Conservation (phyloP, 1,139 yeast genomes). For the Blastobotrys serpentis region DNA sequence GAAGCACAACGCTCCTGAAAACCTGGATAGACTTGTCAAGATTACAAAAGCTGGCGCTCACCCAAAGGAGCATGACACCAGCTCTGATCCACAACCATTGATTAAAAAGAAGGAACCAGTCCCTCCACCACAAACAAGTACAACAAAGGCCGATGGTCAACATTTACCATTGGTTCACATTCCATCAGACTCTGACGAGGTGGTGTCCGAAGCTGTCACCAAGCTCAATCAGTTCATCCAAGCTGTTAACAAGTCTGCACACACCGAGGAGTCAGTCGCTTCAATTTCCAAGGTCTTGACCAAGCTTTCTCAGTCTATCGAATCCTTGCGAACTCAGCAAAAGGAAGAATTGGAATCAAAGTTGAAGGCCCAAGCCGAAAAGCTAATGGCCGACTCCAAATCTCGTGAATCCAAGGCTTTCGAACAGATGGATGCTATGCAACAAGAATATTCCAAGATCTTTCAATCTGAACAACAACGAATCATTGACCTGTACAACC, state of each 20-base stretch:
- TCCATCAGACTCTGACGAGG: slow-evolving; percentile 43
- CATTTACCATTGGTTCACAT: slow-evolving; percentile 32
- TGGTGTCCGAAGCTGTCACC: slow-evolving; percentile 49
- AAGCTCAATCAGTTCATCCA: slow-evolving; percentile 54
- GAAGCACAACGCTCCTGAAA: slow-evolving; percentile 31
- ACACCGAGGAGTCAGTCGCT: slow-evolving; percentile 32
- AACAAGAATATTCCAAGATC: slow-evolving; percentile 52
- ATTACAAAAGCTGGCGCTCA: slow-evolving; percentile 46
- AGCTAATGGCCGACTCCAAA: slow-evolving; percentile 30
- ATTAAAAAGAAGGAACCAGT: slow-evolving; percentile 15
- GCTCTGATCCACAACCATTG: slow-evolving; percentile 4
- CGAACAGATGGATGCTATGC: slow-evolving; percentile 45
- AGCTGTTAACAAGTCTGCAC: slow-evolving; percentile 46
- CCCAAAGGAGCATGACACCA: slow-evolving; percentile 18
- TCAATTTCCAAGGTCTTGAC: slow-evolving; percentile 32
- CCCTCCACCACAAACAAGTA: slow-evolving; percentile 11
- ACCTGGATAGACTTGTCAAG: slow-evolving; percentile 39
- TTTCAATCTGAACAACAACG: slow-evolving; percentile 63
- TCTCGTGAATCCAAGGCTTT: slow-evolving; percentile 31
- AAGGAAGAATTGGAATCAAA: slow-evolving; percentile 31
- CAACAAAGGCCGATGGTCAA: slow-evolving; percentile 14
- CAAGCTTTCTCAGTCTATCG: slow-evolving; percentile 33
- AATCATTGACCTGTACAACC: slow-evolving; percentile 62
- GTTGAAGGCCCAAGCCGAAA: slow-evolving; percentile 29
- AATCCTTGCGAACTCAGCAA: slow-evolving; percentile 27